phyloP scores from a whole-genome alignment of 2,329 filamentous ascomycete species.

The Elsinoe arachidis region DNA sequence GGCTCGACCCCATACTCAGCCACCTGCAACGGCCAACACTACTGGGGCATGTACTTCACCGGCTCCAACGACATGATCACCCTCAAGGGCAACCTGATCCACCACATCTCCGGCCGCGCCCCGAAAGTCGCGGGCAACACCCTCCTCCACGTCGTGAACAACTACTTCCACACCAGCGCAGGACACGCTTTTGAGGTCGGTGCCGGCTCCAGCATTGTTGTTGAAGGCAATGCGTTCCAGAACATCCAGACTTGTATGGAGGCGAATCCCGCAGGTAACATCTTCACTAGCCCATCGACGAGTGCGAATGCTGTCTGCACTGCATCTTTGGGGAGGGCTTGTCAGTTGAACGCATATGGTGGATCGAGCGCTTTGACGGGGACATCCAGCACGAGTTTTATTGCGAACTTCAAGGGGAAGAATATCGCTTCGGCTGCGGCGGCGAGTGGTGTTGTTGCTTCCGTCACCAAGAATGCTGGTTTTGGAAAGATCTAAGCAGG shows the following conservation, averaged over 20 bases:
- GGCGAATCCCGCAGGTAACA: conserved; percentile 27
- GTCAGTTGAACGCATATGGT: conserved; percentile 38
- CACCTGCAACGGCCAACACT: conserved; percentile 51
- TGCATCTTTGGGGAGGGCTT: conserved; percentile 40
- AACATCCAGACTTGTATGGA: conserved; percentile 37
- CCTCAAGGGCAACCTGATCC: conserved; percentile 53
- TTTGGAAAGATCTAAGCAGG: conserved; percentile 31
- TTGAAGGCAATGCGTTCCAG: conserved; percentile 20
- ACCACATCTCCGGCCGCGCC: conserved; percentile 48
- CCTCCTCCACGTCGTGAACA: conserved; percentile 54
- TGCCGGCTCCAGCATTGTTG: conserved; percentile 24
- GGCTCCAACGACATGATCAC: conserved; percentile 51
- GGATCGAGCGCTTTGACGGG: conserved; percentile 18
- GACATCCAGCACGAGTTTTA: conserved; percentile 37
- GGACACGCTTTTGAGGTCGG: conserved; percentile 50
- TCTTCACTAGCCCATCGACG: conserved; percentile 31
- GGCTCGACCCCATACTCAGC: conserved; percentile 47
- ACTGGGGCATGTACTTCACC: conserved; percentile 52
- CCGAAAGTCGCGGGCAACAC: conserved; percentile 50
- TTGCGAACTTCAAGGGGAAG: conserved; percentile 46
- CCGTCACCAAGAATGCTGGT: conserved; percentile 33
- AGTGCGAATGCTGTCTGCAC: conserved; percentile 36
- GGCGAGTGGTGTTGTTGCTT: conserved; percentile 21
- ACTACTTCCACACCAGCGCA: conserved; percentile 49
- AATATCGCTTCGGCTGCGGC: conserved; percentile 40